phyloP scores from a whole-genome alignment of 139 green algal genomes.

The Microglena sp. region DNA sequence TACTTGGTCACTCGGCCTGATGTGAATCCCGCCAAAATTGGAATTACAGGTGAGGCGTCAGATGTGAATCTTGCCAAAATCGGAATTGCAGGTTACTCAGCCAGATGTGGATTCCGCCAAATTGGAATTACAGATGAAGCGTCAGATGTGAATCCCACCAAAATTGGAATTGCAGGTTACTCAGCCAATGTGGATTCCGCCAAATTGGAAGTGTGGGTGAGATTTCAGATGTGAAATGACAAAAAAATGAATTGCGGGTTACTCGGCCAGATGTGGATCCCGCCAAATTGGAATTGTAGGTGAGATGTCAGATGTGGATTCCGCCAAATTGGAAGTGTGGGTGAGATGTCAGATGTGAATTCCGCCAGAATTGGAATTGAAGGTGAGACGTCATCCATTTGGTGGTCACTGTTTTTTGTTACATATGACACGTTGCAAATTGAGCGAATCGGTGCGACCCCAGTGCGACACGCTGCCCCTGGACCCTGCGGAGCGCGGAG shows the following conservation, averaged over 20 bases:
- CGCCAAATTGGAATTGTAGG: conserved; percentile 44
- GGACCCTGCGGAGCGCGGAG: too few species aligned
- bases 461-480: too few species aligned
- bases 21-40: conserved; percentile 48
- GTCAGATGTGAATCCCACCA: not conserved
- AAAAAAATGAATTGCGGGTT: conserved; percentile 48
- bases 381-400: too few species aligned
- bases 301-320: conserved; percentile 5
- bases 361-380: conserved; percentile 41
- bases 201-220: conserved; percentile 57
- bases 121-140: conserved; percentile 56
- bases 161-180: conserved; percentile 44
- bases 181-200: conserved; percentile 37
- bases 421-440: too few species aligned
- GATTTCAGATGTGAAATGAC: not conserved
- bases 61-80: not conserved
- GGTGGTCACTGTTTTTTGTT: too few species aligned
- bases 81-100: conserved; percentile 39
- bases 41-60: conserved; percentile 46
- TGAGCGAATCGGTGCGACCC: too few species aligned
- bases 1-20: conserved; percentile 39
- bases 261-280: conserved; percentile 42
- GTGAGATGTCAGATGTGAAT: conserved; percentile 10
- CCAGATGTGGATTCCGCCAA: conserved; percentile 41
- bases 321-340: conserved; percentile 39